phyloP scores from a whole-genome alignment of 2,329 filamentous ascomycete genomes.

The Cladosporium sp. region DNA sequence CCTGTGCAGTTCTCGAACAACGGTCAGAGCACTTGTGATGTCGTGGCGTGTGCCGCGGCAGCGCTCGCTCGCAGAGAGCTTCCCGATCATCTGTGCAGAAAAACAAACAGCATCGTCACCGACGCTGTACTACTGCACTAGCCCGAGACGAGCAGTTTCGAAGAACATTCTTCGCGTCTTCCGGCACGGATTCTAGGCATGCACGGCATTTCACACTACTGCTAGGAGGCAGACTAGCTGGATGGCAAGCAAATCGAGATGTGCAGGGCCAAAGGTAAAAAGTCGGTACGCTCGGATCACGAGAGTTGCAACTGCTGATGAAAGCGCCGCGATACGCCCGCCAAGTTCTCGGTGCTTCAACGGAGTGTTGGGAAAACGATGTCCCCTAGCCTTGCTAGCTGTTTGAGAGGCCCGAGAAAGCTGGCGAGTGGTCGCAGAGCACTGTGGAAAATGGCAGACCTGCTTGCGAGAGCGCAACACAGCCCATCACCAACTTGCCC shows the following conservation, averaged over 20 bases:
- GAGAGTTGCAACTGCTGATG: neutral
- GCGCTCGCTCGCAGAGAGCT: neutral
- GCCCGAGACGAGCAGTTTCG: neutral
- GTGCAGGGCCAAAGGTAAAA: constrained; percentile 9
- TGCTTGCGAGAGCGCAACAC: too few relatives aligned
- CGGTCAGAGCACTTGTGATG: neutral
- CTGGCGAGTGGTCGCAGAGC: neutral
- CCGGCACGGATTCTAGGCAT: constrained; percentile 5
- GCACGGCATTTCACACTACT: too few relatives aligned
- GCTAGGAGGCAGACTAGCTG: neutral
- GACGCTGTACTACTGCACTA: neutral
- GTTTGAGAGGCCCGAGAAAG: neutral
- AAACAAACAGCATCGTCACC: neutral
- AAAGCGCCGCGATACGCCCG: constrained; percentile 8
- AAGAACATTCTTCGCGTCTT: constrained; percentile 9
- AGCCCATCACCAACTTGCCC: neutral
- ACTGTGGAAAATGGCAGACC: neutral
- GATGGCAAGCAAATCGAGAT: neutral
- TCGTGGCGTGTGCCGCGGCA: neutral
- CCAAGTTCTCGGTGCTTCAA: constrained; percentile 9
- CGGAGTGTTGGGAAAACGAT: constrained; percentile 10
- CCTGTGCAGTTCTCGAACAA: neutral
- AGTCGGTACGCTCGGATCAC: constrained; percentile 11
- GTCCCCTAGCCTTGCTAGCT: neutral
- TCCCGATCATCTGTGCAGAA: neutral